phyloP scores from a whole-genome alignment of 306 rosid species.

The Abrus precatorius region DNA sequence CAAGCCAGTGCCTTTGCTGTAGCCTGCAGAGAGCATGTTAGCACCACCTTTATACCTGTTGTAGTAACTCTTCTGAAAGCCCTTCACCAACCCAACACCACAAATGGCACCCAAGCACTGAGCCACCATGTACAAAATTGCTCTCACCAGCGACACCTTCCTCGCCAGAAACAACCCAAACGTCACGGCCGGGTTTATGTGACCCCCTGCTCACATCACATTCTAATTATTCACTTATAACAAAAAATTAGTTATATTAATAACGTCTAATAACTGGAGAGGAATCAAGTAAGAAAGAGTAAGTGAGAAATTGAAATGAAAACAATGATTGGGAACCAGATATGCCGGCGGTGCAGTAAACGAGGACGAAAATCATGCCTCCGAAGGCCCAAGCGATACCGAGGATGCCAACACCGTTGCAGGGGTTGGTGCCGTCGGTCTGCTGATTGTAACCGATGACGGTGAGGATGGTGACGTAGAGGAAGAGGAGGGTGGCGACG shows the following conservation, averaged over 20 bases:
- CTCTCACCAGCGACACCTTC: constrained; percentile 59
- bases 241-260: too few species aligned
- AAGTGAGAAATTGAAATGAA: too few species aligned
- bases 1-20: constrained; percentile 53
- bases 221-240: neutral
- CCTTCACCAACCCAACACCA: constrained; percentile 57
- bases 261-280: too few species aligned
- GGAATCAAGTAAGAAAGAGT: too few species aligned
- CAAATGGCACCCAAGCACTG: constrained; percentile 57
- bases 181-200: constrained; percentile 63
- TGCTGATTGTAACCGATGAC: constrained; percentile 57
- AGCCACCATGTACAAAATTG: constrained; percentile 54
- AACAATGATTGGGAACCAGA: neutral
- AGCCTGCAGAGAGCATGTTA: constrained; percentile 44
- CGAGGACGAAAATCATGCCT: constrained; percentile 68
- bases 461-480: constrained; percentile 66
- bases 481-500: constrained; percentile 85
- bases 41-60: constrained; percentile 56
- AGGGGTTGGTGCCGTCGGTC: constrained; percentile 11
- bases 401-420: constrained; percentile 56
- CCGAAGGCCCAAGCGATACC: constrained; percentile 71
- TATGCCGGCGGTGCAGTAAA: constrained; percentile 65
- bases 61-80: constrained; percentile 51
- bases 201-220: constrained; percentile 50
- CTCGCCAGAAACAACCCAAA: constrained; percentile 56